Percentiles rank a stretch among this genome's conserved stretches.
These are phyloP conservation scores for Taphrina wiesneri DNA, from an alignment of 1,139 yeast genomes.

Conservation along the genomic window DNA sequence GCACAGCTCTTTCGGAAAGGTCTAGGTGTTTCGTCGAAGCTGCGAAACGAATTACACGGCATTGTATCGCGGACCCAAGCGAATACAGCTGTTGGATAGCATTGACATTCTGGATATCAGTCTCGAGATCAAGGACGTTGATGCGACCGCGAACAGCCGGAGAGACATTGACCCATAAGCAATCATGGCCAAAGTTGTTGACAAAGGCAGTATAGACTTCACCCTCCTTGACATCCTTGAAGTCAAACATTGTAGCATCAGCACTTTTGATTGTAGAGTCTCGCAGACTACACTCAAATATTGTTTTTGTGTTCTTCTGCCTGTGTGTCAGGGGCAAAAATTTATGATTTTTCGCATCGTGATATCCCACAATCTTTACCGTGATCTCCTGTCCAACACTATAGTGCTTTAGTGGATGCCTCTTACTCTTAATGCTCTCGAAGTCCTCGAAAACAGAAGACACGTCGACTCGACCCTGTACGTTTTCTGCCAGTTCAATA, in stretches of 20 bases:
- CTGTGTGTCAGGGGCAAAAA: conserved; percentile 70
- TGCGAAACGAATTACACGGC: conserved; percentile 59
- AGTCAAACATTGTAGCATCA: conserved; percentile 45
- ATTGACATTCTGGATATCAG: conserved; percentile 48
- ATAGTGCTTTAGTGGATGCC: conserved; percentile 63
- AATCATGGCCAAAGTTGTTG: conserved; percentile 56
- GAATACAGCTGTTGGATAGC: conserved; percentile 61
- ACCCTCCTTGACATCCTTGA: conserved; percentile 52
- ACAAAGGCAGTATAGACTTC: conserved; percentile 55
- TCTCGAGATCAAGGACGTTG: conserved; percentile 60
- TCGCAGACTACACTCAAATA: conserved; percentile 67
- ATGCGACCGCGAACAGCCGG: conserved; percentile 70
- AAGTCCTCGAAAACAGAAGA: conserved; percentile 64
- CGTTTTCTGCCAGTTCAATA: conserved; percentile 72
- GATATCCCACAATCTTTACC: conserved; percentile 74
- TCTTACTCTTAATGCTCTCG: conserved; percentile 59
- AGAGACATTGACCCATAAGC: conserved; percentile 68
- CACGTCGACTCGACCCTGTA: conserved; percentile 77
- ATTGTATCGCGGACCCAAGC: conserved; percentile 67
- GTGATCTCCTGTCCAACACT: conserved; percentile 59
- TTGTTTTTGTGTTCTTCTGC: conserved; percentile 54
- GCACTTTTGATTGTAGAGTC: conserved; percentile 48
- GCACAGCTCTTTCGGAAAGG: conserved; percentile 55
- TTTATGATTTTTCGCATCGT: conserved; percentile 68
- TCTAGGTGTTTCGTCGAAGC: conserved; percentile 55